A percentile compares a stretch with the other conserved stretches of the same genome.
Evolutionary conservation across 2,329 filamentous ascomycete species (phyloP).

Genomic region (Aspergillus oerlinghausenensis): DNA sequence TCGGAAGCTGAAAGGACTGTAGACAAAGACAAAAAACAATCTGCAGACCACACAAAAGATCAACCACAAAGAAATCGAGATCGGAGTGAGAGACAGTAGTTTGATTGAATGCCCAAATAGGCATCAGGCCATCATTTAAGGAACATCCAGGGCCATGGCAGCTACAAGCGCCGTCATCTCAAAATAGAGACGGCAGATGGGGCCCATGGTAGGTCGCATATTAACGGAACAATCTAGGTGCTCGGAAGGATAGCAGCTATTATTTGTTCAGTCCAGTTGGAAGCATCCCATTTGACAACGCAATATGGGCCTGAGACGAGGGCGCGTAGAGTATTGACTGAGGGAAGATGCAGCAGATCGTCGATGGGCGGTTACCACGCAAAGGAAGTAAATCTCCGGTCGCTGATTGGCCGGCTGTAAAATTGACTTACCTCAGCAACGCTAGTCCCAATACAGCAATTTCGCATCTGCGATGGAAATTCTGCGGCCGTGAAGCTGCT

Average conservation of each 20-base stretch:
- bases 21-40: conserved; percentile 3
- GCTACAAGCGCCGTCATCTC: conserved; percentile 28
- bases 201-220: conserved; percentile 22
- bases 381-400: conserved; percentile 14
- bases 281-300: not conserved
- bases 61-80: not conserved
- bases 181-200: conserved; percentile 21
- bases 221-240: conserved; percentile 5
- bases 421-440: conserved; percentile 19
- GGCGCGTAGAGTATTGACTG: not conserved
- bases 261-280: not conserved
- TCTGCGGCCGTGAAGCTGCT: conserved; percentile 25
- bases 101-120: conserved; percentile 11
- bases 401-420: conserved; percentile 21
- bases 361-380: not conserved
- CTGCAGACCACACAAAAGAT: not conserved
- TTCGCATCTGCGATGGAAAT: conserved; percentile 28
- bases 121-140: conserved; percentile 13
- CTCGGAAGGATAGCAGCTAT: not conserved
- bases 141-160: conserved; percentile 13
- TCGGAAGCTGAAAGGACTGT: not conserved
- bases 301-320: not conserved
- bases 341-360: not conserved
- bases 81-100: not conserved
- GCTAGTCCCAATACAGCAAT: conserved; percentile 26